Conservation (phyloP, 2,329 filamentous ascomycete genomes). For the Verticillium isaacii region DNA sequence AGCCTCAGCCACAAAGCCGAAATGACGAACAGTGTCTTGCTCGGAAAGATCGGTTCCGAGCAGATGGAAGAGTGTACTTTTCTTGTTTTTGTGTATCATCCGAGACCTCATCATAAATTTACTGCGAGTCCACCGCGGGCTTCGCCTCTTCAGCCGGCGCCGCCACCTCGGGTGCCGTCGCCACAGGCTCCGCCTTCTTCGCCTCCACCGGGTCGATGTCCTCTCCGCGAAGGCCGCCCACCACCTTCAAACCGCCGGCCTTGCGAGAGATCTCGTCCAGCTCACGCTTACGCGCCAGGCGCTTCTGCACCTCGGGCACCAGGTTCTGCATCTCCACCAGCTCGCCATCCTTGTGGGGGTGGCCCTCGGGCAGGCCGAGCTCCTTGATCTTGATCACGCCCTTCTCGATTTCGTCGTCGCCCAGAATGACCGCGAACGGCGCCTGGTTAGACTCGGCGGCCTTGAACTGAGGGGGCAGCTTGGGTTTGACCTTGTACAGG, state of each 20-base stretch:
- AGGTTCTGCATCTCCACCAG: slow-evolving; percentile 62
- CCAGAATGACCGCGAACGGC: slow-evolving; percentile 83
- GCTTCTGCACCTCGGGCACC: slow-evolving; percentile 55
- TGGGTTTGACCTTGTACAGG: slow-evolving; percentile 84
- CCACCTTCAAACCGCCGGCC: slow-evolving; percentile 40
- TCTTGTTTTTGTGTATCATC: neutral
- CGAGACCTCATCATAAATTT: neutral
- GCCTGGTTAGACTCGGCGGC: slow-evolving; percentile 74
- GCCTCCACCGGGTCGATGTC: slow-evolving; percentile 22
- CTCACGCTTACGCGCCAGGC: slow-evolving; percentile 36
- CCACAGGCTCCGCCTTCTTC: slow-evolving; percentile 11
- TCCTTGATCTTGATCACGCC: slow-evolving; percentile 87
- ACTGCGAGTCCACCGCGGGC: slow-evolving; percentile 1
- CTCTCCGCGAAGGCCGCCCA: slow-evolving; percentile 40
- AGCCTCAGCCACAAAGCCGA: no score
- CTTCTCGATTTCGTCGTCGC: slow-evolving; percentile 79
- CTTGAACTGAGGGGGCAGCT: slow-evolving; percentile 86
- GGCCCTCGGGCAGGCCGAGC: slow-evolving; percentile 67
- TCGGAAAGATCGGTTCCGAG: neutral
- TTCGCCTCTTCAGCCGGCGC: slow-evolving; percentile 12
- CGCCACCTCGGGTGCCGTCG: slow-evolving; percentile 3
- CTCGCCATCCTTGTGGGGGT: slow-evolving; percentile 87
- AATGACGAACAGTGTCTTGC: neutral
- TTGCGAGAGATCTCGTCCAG: slow-evolving; percentile 37
- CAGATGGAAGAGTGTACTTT: neutral